Percentiles rank a stretch among this genome's conserved stretches.
phyloP scores from a whole-genome alignment of 23 red algal genomes.

The Gracilaria caudata region DNA sequence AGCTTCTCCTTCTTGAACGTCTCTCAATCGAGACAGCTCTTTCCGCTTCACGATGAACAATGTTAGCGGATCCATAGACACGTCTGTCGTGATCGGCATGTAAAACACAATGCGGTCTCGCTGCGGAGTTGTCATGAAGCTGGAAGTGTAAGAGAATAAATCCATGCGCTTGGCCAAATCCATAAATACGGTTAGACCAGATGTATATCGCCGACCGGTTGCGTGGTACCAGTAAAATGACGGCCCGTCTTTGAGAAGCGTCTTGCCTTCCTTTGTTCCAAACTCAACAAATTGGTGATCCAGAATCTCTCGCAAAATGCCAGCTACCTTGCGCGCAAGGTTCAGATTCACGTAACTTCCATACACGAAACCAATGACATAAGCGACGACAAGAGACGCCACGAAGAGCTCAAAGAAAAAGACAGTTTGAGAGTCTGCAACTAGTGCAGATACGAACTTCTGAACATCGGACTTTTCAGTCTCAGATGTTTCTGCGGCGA shows the following conservation, averaged over 20 bases:
- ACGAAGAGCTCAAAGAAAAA: slow-evolving; percentile 58
- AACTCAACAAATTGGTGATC: slow-evolving; percentile 51
- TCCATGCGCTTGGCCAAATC: slow-evolving; percentile 66
- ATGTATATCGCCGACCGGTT: slow-evolving; percentile 56
- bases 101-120: slow-evolving; percentile 68
- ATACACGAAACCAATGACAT: slow-evolving; percentile 40
- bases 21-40: slow-evolving; percentile 63
- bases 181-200: slow-evolving; percentile 56
- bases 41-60: slow-evolving; percentile 54
- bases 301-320: slow-evolving; percentile 28
- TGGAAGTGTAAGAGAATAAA: slow-evolving; percentile 59
- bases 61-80: slow-evolving; percentile 65
- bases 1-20: slow-evolving; percentile 26
- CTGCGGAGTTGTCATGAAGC: slow-evolving; percentile 43
- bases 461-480: not conserved
- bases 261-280: slow-evolving; percentile 40
- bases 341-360: slow-evolving; percentile 35
- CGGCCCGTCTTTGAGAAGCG: slow-evolving; percentile 62
- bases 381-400: slow-evolving; percentile 38
- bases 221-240: slow-evolving; percentile 70
- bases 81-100: slow-evolving; percentile 58
- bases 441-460: slow-evolving; percentile 4
- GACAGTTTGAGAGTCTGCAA: slow-evolving; percentile 45
- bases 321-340: slow-evolving; percentile 28
- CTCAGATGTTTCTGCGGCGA: not conserved